Evolutionary conservation across 768 basidiomycete species (phyloP).

Genomic region (Naematelia encephala): DNA sequence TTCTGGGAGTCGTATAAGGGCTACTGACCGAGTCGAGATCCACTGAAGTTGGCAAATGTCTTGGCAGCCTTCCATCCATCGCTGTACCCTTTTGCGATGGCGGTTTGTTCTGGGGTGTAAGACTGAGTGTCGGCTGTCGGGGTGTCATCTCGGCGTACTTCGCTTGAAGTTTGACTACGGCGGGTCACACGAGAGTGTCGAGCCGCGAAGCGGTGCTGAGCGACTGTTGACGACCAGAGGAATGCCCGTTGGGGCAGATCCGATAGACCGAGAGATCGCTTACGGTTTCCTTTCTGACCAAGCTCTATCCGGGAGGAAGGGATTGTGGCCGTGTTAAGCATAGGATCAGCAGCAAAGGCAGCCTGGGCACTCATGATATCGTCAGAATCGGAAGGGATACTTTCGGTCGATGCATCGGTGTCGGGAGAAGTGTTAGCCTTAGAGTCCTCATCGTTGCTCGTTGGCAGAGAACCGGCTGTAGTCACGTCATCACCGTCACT

Average conservation of each 20-base stretch:
- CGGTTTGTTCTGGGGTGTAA: conserved; percentile 25
- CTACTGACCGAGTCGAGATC: conserved; percentile 46
- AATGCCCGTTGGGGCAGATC: conserved; percentile 30
- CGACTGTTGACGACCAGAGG: conserved; percentile 20
- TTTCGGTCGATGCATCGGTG: neutral
- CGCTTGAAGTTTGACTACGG: neutral
- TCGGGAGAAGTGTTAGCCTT: too few relatives aligned
- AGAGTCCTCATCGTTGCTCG: neutral
- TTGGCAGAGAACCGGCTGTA: neutral
- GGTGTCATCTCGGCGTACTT: conserved; percentile 16
- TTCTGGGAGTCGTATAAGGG: neutral
- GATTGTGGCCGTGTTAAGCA: conserved; percentile 16
- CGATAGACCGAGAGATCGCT: conserved; percentile 12
- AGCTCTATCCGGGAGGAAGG: conserved; percentile 16
- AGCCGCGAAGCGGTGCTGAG: conserved; percentile 25
- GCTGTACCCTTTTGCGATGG: conserved; percentile 57
- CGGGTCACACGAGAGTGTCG: conserved; percentile 12
- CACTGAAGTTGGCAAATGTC: conserved; percentile 57
- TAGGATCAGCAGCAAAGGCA: conserved; percentile 4
- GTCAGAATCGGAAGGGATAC: neutral
- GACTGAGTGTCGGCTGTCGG: neutral
- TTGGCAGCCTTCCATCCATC: conserved; percentile 62
- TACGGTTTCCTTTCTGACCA: conserved; percentile 1
- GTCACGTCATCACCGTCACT: neutral
- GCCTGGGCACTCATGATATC: conserved; percentile 9